Evolutionary conservation across 352 stramenopile genomes (phyloP), one percentile per base, ranked within the genome.

Genomic region (Blastocystis sp.): DNA sequence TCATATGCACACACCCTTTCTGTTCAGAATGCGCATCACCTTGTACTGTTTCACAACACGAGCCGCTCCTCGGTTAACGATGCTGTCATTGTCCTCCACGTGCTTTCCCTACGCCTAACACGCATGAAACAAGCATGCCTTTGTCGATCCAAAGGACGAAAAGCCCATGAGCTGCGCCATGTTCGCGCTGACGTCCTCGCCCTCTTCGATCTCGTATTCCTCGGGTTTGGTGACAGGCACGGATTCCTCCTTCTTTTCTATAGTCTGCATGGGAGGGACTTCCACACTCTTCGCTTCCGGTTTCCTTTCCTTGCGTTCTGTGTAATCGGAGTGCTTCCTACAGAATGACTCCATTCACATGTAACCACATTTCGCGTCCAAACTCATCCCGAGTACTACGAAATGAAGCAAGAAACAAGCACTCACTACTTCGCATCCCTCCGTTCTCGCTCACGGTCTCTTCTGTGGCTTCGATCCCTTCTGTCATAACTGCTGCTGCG

Each of bases 41-140:
- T 65, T 81, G 43, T 62, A 81, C 71, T 81, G 71, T 53, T 81
- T 81, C 23, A 81, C 52, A 45, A 81, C 60, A 67, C 71, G 71
- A 81, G 40, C 28, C 3, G 71, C 23, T 65, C 71, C 71, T 43
- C 53, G 43, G 59, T 81, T 81, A 11, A 81, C 71, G 11, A 81
- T 19, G 43, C 23, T 81, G 71, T 81, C 71, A 38, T 81, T 81
- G 66, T 81, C 71, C 4, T 3, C 23, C 2, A 81, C 71, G 43
- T 81, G 71, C 43, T 81, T 81, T 40, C 71, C 71, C 71, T 81
- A 81, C 23, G 2, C 64, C 23, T 62, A 21, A 40, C 9, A 14
- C 48, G 41, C 23, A 7, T 34, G 14, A 65, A 43, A 41, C 1
- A 62, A 2, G 48, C 28, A 21, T 21, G 66, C 71, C 48, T 81